Percentiles rank a stretch among this genome's conserved stretches.
These are phyloP conservation scores for Suillus luteus DNA, from an alignment of 768 basidiomycete genomes.

Conservation along the genomic window DNA sequence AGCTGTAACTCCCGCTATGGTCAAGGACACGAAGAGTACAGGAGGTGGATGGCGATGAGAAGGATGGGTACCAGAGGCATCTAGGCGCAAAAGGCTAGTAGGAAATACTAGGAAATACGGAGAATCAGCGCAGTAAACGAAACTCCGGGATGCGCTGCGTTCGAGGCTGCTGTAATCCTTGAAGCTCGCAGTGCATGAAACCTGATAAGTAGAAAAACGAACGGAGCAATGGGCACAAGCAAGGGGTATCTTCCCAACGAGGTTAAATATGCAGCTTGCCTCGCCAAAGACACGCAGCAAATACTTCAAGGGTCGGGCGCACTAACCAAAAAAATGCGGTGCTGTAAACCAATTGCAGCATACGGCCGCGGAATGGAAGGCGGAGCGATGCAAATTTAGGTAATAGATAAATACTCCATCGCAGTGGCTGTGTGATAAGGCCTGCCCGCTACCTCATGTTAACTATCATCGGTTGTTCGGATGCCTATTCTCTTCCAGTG, in stretches of 20 bases:
- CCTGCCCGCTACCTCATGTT: too few relatives aligned
- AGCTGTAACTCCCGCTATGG: too few relatives aligned
- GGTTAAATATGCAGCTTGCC: not conserved
- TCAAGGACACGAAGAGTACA: too few relatives aligned
- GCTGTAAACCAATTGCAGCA: too few relatives aligned
- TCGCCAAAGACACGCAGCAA: not conserved
- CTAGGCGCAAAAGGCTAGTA: not conserved
- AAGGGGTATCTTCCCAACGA: not conserved
- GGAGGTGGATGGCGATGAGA: not conserved
- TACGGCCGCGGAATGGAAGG: not conserved
- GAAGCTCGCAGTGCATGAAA: not conserved
- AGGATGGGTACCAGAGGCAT: not conserved
- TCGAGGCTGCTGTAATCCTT: not conserved
- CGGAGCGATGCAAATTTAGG: not conserved
- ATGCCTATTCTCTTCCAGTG: not conserved
- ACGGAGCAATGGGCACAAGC: not conserved
- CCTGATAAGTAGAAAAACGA: not conserved
- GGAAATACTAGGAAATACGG: not conserved
- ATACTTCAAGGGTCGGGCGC: not conserved
- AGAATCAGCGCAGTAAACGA: not conserved
- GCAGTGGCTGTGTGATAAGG: too few relatives aligned
- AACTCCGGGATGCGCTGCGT: not conserved
- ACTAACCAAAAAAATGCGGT: not conserved
- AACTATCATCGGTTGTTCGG: too few relatives aligned
- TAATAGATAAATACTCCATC: not conserved